Evolutionary conservation across 2,329 filamentous ascomycete species (phyloP).

Genomic region (Apiospora arundinis): DNA sequence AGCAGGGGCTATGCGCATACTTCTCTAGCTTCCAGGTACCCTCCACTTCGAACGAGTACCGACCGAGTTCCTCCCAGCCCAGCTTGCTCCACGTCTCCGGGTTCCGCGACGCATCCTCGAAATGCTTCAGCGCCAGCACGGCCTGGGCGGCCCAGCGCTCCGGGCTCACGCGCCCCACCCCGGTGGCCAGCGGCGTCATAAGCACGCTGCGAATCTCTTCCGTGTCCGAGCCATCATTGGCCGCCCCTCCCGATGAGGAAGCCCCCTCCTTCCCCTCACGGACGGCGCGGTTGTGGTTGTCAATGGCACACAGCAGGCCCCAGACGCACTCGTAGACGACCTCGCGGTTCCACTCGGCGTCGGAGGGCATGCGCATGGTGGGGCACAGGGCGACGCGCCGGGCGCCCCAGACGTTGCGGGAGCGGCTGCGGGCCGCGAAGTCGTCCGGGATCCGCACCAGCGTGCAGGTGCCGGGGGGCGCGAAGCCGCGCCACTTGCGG

Average conservation of each 20-base stretch:
- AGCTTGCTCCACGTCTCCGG: slow-evolving; percentile 46
- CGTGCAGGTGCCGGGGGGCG: slow-evolving; percentile 57
- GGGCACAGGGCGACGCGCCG: slow-evolving; percentile 56
- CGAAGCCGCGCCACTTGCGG: slow-evolving; percentile 49
- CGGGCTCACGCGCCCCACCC: slow-evolving; percentile 50
- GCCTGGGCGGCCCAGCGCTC: slow-evolving; percentile 57
- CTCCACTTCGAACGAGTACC: neutral
- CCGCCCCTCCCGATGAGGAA: neutral
- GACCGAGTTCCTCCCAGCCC: slow-evolving; percentile 13
- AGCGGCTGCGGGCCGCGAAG: slow-evolving; percentile 32
- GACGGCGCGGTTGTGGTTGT: slow-evolving; percentile 50
- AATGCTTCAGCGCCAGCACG: slow-evolving; percentile 59
- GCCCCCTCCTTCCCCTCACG: neutral
- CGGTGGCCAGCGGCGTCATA: slow-evolving; percentile 60
- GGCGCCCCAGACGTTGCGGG: slow-evolving; percentile 48
- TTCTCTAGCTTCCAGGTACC: neutral
- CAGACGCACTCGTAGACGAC: slow-evolving; percentile 61
- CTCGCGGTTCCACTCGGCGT: slow-evolving; percentile 56
- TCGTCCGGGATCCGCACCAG: slow-evolving; percentile 45
- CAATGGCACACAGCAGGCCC: slow-evolving; percentile 55
- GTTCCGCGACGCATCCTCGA: slow-evolving; percentile 51
- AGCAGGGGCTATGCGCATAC: too few species aligned
- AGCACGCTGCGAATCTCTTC: slow-evolving; percentile 49
- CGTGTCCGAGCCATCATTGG: slow-evolving; percentile 20
- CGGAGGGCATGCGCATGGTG: slow-evolving; percentile 56